phyloP scores from a whole-genome alignment of 768 basidiomycete species.

The Lentinula sp. region DNA sequence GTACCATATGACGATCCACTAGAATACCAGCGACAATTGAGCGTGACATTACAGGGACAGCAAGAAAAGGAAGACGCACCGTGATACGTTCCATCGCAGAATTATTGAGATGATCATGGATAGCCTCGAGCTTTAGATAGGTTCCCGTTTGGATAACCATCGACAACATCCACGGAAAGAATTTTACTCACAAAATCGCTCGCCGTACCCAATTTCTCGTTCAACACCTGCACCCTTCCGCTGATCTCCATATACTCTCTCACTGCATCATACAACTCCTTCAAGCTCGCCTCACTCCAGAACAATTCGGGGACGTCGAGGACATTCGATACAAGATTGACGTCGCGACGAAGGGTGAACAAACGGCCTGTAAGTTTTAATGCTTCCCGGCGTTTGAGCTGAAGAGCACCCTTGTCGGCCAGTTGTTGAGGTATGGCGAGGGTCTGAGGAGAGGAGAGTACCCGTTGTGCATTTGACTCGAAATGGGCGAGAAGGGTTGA shows the following conservation, averaged over 20 bases:
- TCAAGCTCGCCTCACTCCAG: conserved; percentile 90
- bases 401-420: conserved; percentile 69
- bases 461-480: conserved; percentile 70
- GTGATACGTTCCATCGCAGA: conserved; percentile 89
- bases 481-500: conserved; percentile 88
- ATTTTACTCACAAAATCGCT: conserved; percentile 71
- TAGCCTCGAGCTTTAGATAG: conserved; percentile 42
- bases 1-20: conserved; percentile 41
- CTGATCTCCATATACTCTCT: conserved; percentile 94
- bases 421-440: conserved; percentile 82
- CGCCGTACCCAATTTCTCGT: conserved; percentile 82
- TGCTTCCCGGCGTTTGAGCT: conserved; percentile 74
- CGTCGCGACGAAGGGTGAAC: conserved; percentile 84
- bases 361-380: conserved; percentile 80
- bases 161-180: not conserved
- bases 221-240: conserved; percentile 74
- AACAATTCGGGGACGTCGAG: conserved; percentile 92
- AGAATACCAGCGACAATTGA: not conserved
- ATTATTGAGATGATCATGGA: conserved; percentile 90
- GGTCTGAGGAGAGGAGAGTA: conserved; percentile 72
- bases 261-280: conserved; percentile 86
- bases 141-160: not conserved
- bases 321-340: conserved; percentile 89
- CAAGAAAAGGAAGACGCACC: conserved; percentile 44
- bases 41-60: not conserved